A percentile compares a stretch with the other conserved stretches of the same genome.
Evolutionary conservation across 345 rosid species (phyloP).

Genomic region (Luvunga scandens): DNA sequence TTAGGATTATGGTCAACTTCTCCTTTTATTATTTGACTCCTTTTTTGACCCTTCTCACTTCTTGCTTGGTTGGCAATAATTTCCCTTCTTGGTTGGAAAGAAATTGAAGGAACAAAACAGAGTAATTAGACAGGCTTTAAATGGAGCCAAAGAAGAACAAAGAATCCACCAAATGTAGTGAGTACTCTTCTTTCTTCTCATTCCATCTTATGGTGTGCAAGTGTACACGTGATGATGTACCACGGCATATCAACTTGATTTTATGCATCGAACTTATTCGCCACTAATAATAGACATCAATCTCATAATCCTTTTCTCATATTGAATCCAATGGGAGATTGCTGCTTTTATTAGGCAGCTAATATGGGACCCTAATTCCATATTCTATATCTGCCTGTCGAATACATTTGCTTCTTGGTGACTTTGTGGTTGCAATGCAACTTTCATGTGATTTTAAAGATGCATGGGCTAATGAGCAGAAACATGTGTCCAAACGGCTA

Average conservation of each 20-base stretch:
- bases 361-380: constrained; percentile 5
- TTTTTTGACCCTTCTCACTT: constrained; percentile 8
- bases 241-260: too few relatives aligned
- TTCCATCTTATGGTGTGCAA: too few relatives aligned
- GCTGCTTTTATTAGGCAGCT: background rate
- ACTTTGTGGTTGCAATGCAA: constrained; percentile 6
- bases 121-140: background rate
- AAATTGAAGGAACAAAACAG: background rate
- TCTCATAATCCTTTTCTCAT: background rate
- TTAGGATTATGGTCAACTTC: constrained; percentile 31
- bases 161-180: constrained; percentile 23
- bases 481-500: background rate
- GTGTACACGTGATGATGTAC: too few relatives aligned
- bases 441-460: constrained; percentile 15
- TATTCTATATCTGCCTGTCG: constrained; percentile 1
- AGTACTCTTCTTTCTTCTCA: too few relatives aligned
- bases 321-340: constrained; percentile 7
- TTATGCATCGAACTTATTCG: background rate
- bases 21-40: constrained; percentile 28
- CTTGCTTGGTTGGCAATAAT: background rate
- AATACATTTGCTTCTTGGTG: background rate
- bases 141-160: constrained; percentile 9
- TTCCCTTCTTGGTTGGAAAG: constrained; percentile 4
- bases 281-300: background rate
- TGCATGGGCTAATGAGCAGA: background rate